Base-by-base conservation (phyloP, 2,329 filamentous ascomycete species). In the Colletotrichum gigasporum region DNA sequence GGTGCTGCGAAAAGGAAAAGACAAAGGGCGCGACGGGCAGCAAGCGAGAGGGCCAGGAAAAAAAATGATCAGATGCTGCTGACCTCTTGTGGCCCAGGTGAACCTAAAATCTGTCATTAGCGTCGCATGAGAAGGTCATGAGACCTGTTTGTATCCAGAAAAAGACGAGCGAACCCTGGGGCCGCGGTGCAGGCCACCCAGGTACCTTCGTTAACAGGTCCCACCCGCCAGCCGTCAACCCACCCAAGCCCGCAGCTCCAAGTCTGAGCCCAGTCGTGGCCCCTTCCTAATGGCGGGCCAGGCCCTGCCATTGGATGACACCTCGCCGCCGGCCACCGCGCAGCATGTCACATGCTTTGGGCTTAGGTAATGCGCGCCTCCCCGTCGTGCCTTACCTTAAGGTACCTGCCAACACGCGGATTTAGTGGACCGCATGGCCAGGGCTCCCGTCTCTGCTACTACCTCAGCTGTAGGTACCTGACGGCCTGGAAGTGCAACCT, bases 91-190 rank as follows among this genome's bases (percentile, higher is more conserved):
- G 61, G 57, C 39, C 61, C 67, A 68, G 58, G 65, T 68, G 67
- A 62, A 57, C 61, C 54, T 66, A 65, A 67, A 65, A 65, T 60
- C 62, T 37, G 53, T 52, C 57, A 37, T 51, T 68, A 68, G 67
- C 67, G 67, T 66, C 35, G 62, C 61, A 66, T 66, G 44, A 44
- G 30, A 20, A 52, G 67, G 67, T 68, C 67, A 68, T 68, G 67
- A 62, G 67, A 68, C 65, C 67, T 62, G 54, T 56, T 59, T 65
- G 67, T 64, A 65, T 62, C 65, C 61, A 68, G 59, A 66, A 64
- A 56, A 60, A 50, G 54, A 61, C 57, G 45, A 54, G 44, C 45
- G 51, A 64, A 61, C 54, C 59, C 60, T 54, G 56, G 64, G 34
- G 55, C 52, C 50, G 53, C 54, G 44, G 41, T 55, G 39, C 51